These are phyloP conservation scores for Vicia sativa DNA, from an alignment of 306 rosid genomes.

Conservation along the genomic window DNA sequence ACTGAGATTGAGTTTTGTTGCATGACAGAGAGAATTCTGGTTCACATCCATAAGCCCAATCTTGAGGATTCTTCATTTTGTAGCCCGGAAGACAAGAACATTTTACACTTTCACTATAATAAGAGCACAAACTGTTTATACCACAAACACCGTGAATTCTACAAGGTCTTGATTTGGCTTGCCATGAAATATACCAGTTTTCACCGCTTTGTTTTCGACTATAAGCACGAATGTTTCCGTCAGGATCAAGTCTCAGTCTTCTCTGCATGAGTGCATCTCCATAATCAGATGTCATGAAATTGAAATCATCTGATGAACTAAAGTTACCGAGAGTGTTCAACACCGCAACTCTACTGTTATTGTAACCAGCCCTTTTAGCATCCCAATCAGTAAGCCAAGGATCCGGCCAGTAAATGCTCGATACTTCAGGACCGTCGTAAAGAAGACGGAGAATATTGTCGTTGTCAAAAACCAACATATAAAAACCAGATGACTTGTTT, in stretches of 20 bases:
- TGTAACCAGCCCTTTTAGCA: constrained; percentile 44
- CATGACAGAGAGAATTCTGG: constrained; percentile 43
- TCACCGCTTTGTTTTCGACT: constrained; percentile 36
- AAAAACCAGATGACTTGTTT: constrained; percentile 58
- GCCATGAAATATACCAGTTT: constrained; percentile 56
- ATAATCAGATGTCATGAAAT: constrained; percentile 46
- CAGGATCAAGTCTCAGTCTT: constrained; percentile 51
- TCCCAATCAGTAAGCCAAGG: constrained; percentile 50
- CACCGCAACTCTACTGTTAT: constrained; percentile 50
- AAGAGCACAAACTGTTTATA: constrained; percentile 44
- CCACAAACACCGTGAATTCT: constrained; percentile 60
- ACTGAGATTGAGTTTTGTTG: constrained; percentile 31
- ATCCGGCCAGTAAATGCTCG: constrained; percentile 60
- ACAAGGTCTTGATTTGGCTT: constrained; percentile 49
- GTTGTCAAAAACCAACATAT: constrained; percentile 47
- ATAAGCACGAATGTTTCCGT: constrained; percentile 58
- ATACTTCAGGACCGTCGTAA: constrained; percentile 53
- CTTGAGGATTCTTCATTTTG: constrained; percentile 22
- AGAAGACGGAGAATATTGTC: constrained; percentile 56
- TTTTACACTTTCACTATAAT: constrained; percentile 13
- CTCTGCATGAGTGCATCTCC: constrained; percentile 39
- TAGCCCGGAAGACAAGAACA: constrained; percentile 56
- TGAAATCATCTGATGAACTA: constrained; percentile 51
- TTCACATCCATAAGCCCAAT: constrained; percentile 56
- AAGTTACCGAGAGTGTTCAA: constrained; percentile 52